These are phyloP conservation scores for Candida oleophila DNA, from an alignment of 805 yeast species.

Conservation along the genomic window DNA sequence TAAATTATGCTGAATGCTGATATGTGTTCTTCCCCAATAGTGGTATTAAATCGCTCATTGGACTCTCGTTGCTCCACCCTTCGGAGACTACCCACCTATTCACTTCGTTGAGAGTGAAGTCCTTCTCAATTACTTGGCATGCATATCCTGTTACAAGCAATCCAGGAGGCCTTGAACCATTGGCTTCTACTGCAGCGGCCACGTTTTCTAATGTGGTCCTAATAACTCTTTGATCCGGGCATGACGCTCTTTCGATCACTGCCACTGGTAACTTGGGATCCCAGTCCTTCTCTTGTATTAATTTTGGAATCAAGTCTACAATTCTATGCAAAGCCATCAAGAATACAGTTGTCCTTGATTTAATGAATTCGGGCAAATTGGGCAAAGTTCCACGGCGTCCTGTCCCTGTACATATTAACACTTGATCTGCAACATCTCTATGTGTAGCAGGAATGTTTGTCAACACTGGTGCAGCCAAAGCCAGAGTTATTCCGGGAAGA, in stretches of 20 bases:
- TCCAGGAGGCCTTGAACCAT: conserved; percentile 93
- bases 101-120: conserved; percentile 14
- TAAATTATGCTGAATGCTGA: background rate
- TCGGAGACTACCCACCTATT: conserved; percentile 50
- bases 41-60: background rate
- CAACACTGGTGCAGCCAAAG: conserved; percentile 81
- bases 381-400: conserved; percentile 87
- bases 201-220: conserved; percentile 68
- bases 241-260: conserved; percentile 85
- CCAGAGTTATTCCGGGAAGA: conserved; percentile 86
- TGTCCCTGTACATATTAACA: conserved; percentile 90
- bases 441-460: conserved; percentile 90
- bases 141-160: conserved; percentile 78
- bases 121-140: conserved; percentile 51
- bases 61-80: conserved; percentile 25
- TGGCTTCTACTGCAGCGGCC: conserved; percentile 68
- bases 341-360: conserved; percentile 78
- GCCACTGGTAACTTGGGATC: conserved; percentile 72
- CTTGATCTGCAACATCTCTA: conserved; percentile 88
- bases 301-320: conserved; percentile 49
- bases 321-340: conserved; percentile 87
- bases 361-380: conserved; percentile 68
- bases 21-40: background rate
- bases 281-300: conserved; percentile 56
- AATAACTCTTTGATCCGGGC: conserved; percentile 87